Percentiles rank a stretch among this genome's conserved stretches.
These are phyloP conservation scores for Hyaloperonospora brassicae DNA, from an alignment of 352 stramenopile species.

Conservation along the genomic window DNA sequence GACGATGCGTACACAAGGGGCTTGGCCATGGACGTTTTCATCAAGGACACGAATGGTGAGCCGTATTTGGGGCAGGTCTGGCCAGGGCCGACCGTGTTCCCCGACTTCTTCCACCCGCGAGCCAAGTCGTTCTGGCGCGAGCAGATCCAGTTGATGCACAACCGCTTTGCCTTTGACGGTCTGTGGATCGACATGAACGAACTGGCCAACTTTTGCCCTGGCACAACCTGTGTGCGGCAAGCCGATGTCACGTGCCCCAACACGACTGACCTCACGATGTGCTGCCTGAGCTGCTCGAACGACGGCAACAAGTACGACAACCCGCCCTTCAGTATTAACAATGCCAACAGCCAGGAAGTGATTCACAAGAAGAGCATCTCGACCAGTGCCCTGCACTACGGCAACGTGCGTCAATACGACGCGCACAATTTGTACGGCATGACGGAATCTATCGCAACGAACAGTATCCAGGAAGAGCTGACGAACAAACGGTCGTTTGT, in stretches of 20 bases:
- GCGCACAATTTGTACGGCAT: conserved; percentile 77
- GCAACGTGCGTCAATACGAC: conserved; percentile 59
- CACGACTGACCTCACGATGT: conserved; percentile 32
- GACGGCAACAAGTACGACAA: conserved; percentile 48
- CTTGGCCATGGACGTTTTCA: conserved; percentile 60
- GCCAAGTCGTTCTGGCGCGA: conserved; percentile 54
- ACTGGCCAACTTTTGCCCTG: conserved; percentile 65
- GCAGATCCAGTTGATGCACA: conserved; percentile 50
- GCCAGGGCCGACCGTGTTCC: conserved; percentile 71
- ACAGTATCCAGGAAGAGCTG: conserved; percentile 40
- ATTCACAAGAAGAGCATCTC: conserved; percentile 64
- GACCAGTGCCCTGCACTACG: conserved; percentile 46
- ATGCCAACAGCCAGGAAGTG: conserved; percentile 26
- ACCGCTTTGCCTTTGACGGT: conserved; percentile 49
- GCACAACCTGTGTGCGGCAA: conserved; percentile 32
- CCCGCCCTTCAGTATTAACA: conserved; percentile 55
- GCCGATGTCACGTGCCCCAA: conserved; percentile 28
- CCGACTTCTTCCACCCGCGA: conserved; percentile 77
- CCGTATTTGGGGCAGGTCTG: conserved; percentile 69
- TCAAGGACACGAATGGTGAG: conserved; percentile 61
- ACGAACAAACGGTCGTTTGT: conserved; percentile 57
- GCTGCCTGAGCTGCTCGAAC: conserved; percentile 34
- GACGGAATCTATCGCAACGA: conserved; percentile 63
- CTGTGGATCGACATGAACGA: conserved; percentile 89
- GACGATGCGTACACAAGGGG: conserved; percentile 50